Conservation (phyloP, 768 basidiomycete species). For the Lactarius psammicola region DNA sequence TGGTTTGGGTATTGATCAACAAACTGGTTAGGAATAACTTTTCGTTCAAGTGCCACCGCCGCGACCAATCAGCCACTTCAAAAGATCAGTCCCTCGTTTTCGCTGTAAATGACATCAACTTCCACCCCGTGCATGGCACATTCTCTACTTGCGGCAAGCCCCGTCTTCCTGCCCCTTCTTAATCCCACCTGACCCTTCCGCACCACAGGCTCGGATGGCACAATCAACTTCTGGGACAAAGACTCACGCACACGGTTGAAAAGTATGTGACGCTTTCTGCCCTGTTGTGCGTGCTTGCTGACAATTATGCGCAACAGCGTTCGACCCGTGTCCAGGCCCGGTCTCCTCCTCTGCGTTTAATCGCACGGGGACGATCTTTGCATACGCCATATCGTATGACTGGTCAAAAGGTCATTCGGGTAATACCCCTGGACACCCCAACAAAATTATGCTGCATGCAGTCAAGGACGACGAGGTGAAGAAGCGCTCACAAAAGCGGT, state of each 20-base stretch:
- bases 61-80: constrained; percentile 36
- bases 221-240: constrained; percentile 94
- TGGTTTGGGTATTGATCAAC: background rate
- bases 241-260: constrained; percentile 90
- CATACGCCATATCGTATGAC: constrained; percentile 90
- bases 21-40: constrained; percentile 45
- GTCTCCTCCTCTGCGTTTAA: constrained; percentile 83
- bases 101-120: constrained; percentile 56
- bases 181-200: background rate
- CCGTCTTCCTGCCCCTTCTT: no score
- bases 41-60: constrained; percentile 55
- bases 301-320: constrained; percentile 45
- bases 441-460: constrained; percentile 81
- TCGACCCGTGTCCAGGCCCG: constrained; percentile 72
- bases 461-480: constrained; percentile 88
- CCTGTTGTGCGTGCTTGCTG: background rate
- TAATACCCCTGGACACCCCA: constrained; percentile 66
- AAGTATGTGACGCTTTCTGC: constrained; percentile 47
- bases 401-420: constrained; percentile 93
- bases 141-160: constrained; percentile 43
- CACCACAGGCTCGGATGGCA: constrained; percentile 69
- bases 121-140: constrained; percentile 54
- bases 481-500: constrained; percentile 48
- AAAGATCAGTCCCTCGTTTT: constrained; percentile 50
- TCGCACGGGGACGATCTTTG: constrained; percentile 83